Evolutionary conservation across 371 early-diverging fungal genomes (phyloP).

Genomic region (Nosema muscidifuracis): DNA sequence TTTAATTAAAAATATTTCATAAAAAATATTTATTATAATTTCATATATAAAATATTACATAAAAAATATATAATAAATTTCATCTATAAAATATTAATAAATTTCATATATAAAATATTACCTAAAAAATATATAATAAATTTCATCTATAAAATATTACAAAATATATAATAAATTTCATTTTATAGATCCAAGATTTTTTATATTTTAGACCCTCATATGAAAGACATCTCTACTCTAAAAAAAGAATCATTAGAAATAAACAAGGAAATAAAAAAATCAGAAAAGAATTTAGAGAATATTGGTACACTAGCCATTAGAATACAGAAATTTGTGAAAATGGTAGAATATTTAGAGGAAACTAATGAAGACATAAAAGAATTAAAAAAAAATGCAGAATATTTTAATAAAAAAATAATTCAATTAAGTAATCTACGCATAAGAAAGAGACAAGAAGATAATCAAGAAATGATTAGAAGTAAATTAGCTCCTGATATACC

Average conservation of each 20-base stretch:
- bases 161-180: too few species aligned
- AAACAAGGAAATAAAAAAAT: conserved; percentile 30
- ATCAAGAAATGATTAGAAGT: conserved; percentile 30
- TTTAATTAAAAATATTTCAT: too few species aligned
- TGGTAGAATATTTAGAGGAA: not conserved
- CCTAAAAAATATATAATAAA: too few species aligned
- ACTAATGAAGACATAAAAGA: not conserved
- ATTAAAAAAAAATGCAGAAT: conserved; percentile 10
- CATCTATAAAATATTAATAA: too few species aligned
- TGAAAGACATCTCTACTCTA: conserved; percentile 13
- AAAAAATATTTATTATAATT: too few species aligned
- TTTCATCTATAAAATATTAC: too few species aligned
- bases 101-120: too few species aligned
- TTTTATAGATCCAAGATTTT: too few species aligned
- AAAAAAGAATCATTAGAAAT: conserved; percentile 32
- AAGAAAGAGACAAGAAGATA: conserved; percentile 11
- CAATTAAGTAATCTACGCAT: conserved; percentile 14
- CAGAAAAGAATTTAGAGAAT: conserved; percentile 22
- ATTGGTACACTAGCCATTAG: conserved; percentile 41
- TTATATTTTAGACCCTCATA: not conserved
- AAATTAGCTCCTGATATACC: conserved; percentile 1
- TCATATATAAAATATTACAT: too few species aligned
- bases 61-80: too few species aligned
- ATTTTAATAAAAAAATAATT: conserved; percentile 18
- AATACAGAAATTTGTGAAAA: conserved; percentile 40